phyloP scores from a whole-genome alignment of 176 grass and related monocot species.

The Hsuehochloa calcarea region DNA sequence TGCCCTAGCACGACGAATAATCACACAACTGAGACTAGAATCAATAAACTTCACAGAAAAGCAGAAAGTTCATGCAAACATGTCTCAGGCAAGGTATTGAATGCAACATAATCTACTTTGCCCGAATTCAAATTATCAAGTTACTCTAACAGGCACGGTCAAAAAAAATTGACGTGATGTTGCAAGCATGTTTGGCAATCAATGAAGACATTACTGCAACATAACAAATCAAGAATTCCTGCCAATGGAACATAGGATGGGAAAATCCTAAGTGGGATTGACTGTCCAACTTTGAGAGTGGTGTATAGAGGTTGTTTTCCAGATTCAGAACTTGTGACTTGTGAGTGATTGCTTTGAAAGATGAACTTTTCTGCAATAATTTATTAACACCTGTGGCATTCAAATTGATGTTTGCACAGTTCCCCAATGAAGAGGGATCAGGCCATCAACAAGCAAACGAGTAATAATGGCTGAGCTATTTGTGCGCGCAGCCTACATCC shows the following conservation, averaged over 20 bases:
- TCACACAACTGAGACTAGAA: not conserved
- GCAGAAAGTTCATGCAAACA: not conserved
- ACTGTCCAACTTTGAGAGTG: not conserved
- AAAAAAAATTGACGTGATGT: not conserved
- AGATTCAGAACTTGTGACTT: not conserved
- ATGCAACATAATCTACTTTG: not conserved
- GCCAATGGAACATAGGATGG: not conserved
- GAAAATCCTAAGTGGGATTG: not conserved
- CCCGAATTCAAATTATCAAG: not conserved
- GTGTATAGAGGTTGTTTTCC: not conserved
- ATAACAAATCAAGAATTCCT: not conserved
- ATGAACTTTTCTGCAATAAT: not conserved
- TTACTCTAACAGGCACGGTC: not conserved
- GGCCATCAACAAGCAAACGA: not conserved
- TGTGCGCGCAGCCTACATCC: not conserved
- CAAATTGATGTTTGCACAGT: not conserved
- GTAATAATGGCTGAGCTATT: not conserved
- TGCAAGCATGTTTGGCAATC: not conserved
- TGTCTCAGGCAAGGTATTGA: not conserved
- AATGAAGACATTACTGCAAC: not conserved
- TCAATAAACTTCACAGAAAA: not conserved
- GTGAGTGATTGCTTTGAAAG: not conserved
- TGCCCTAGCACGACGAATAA: not conserved
- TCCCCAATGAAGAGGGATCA: not conserved
- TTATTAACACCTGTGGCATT: not conserved